Evolutionary conservation across 495 filamentous ascomycete genomes (phyloP).

Genomic region (Hypoxylon perforatum): DNA sequence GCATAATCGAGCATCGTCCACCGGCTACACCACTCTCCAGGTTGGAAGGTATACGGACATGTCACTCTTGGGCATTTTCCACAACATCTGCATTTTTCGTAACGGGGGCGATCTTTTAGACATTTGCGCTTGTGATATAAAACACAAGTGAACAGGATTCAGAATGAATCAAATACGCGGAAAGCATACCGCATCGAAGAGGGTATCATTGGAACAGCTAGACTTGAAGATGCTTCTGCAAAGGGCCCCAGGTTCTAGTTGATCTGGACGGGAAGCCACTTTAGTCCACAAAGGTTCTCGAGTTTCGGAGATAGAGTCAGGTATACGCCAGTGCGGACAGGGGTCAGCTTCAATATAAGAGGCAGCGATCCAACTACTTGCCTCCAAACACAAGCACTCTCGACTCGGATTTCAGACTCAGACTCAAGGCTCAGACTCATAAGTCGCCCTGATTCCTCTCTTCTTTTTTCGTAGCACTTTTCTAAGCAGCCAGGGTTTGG

Average conservation of each 20-base stretch:
- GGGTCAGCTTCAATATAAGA: constrained; percentile 19
- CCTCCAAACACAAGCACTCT: constrained; percentile 36
- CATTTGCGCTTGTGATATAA: constrained; percentile 40
- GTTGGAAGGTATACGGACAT: constrained; percentile 33
- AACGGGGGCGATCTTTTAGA: constrained; percentile 44
- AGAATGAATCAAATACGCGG: constrained; percentile 41
- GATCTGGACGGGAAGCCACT: constrained; percentile 20
- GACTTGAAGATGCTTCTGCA: constrained; percentile 25
- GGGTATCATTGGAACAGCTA: constrained; percentile 29
- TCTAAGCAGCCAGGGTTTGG: constrained; percentile 41
- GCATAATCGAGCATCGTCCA: constrained; percentile 7
- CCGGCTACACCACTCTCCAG: constrained; percentile 8
- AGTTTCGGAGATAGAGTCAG: constrained; percentile 30
- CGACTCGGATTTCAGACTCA: no score
- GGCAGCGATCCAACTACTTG: constrained; percentile 17
- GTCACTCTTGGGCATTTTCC: constrained; percentile 26
- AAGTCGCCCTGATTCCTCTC: constrained; percentile 42
- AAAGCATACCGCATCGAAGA: constrained; percentile 35
- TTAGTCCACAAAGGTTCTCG: constrained; percentile 33
- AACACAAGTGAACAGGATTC: constrained; percentile 44
- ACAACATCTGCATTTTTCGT: constrained; percentile 42
- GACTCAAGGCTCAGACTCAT: no score
- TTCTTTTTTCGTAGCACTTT: constrained; percentile 54
- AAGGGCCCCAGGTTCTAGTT: constrained; percentile 28
- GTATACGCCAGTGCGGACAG: constrained; percentile 20